Conservation (phyloP, 2,329 filamentous ascomycete genomes). For the Erysiphe neolycopersici region DNA sequence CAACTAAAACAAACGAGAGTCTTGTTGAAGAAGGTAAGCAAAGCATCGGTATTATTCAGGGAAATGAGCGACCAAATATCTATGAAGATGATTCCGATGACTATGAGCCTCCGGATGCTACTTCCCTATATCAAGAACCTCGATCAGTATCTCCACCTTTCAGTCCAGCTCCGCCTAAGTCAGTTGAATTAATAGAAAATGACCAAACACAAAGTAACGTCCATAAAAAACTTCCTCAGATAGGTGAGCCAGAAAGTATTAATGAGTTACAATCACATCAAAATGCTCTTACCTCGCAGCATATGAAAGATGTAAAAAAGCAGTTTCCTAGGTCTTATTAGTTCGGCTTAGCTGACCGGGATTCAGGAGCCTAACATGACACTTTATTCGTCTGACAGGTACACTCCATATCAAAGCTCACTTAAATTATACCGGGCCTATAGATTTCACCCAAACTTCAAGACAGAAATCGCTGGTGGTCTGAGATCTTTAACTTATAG, state of each 20-base stretch:
- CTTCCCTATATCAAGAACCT: conserved; percentile 5
- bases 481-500: conserved; percentile 83
- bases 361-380: neutral
- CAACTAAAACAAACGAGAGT: conserved; percentile 1
- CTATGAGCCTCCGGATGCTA: conserved; percentile 27
- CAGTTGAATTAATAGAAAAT: conserved; percentile 7
- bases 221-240: conserved; percentile 9
- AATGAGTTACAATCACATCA: conserved; percentile 2
- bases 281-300: conserved; percentile 3
- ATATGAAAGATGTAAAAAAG: conserved; percentile 8
- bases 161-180: conserved; percentile 16
- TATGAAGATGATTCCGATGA: conserved; percentile 18
- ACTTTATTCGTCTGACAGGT: conserved; percentile 1
- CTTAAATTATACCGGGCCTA: conserved; percentile 64
- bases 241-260: conserved; percentile 5
- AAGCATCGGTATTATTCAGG: conserved; percentile 8
- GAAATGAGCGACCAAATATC: neutral
- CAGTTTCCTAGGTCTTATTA: conserved; percentile 2
- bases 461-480: conserved; percentile 41
- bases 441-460: conserved; percentile 64
- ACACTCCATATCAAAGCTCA: conserved; percentile 54
- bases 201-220: conserved; percentile 2
- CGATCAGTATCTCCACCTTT: conserved; percentile 16
- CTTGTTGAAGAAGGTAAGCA: conserved; percentile 3
- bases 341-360: conserved; percentile 5